Evolutionary conservation across 2,329 filamentous ascomycete species (phyloP).

Genomic region (Arthroderma sp.): DNA sequence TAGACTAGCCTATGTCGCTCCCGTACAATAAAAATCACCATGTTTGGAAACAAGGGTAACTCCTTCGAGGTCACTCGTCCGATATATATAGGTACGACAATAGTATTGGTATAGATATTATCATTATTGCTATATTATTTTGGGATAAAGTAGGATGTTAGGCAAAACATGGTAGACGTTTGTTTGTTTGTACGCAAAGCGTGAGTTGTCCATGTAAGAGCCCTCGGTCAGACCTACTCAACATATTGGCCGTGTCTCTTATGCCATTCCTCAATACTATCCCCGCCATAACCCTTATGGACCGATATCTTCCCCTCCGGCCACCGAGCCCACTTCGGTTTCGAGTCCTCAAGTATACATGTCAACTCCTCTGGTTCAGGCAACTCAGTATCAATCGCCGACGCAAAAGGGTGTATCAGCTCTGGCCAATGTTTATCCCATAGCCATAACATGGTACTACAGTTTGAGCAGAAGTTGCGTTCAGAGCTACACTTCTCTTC

Average conservation of each 20-base stretch:
- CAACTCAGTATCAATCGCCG: constrained; percentile 38
- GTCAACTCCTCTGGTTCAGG: constrained; percentile 37
- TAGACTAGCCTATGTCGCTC: no score
- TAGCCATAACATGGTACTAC: constrained; percentile 38
- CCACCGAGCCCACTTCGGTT: constrained; percentile 37
- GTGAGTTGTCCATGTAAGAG: not conserved
- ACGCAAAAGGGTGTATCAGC: constrained; percentile 40
- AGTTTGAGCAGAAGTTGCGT: constrained; percentile 38
- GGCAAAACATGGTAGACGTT: not conserved
- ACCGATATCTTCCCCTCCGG: constrained; percentile 38
- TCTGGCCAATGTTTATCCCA: constrained; percentile 39
- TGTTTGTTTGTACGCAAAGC: not conserved
- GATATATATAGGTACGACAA: no score
- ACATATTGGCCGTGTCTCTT: constrained; percentile 31
- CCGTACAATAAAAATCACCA: no score
- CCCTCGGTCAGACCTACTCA: constrained; percentile 15
- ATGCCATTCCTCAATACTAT: constrained; percentile 38
- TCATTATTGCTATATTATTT: no score
- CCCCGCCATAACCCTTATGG: constrained; percentile 27
- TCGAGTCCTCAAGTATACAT: constrained; percentile 34
- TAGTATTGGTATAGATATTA: no score
- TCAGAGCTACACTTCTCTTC: constrained; percentile 33
- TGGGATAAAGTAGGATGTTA: no score
- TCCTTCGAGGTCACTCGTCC: no score
- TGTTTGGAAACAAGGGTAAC: no score